Evolutionary conservation across 2,329 filamentous ascomycete genomes (phyloP).

Genomic region (Thelonectria olida): DNA sequence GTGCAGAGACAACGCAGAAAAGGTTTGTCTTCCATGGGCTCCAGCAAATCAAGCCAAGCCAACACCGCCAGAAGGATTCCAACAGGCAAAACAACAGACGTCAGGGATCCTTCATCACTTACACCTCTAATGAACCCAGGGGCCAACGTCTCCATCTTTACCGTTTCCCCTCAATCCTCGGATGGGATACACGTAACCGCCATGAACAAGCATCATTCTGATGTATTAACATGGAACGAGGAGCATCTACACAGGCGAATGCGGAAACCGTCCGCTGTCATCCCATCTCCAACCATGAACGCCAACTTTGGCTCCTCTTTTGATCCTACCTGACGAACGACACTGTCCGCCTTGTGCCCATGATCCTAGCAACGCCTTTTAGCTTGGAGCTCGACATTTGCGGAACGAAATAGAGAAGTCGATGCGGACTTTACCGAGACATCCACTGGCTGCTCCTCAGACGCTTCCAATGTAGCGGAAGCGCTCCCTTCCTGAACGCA

Average conservation of each 20-base stretch:
- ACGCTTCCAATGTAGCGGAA: too few relatives aligned
- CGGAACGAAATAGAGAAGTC: too few relatives aligned
- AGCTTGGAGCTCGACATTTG: too few relatives aligned
- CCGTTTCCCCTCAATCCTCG: constrained; percentile 2
- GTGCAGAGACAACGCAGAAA: too few relatives aligned
- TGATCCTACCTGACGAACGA: not conserved
- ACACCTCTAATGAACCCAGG: constrained; percentile 21
- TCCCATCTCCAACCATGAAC: constrained; percentile 17
- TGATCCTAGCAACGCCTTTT: not conserved
- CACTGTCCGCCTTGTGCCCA: not conserved
- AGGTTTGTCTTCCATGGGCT: not conserved
- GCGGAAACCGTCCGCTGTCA: constrained; percentile 30
- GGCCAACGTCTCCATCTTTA: constrained; percentile 12
- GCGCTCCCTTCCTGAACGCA: too few relatives aligned
- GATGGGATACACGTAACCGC: not conserved
- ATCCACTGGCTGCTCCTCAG: too few relatives aligned
- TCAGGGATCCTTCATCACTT: constrained; percentile 32
- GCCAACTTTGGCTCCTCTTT: not conserved
- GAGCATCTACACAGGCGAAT: constrained; percentile 6
- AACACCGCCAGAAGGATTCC: not conserved
- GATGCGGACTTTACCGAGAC: too few relatives aligned
- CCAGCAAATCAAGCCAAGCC: not conserved
- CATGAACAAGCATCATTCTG: not conserved
- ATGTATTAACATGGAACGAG: not conserved
- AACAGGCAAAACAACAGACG: constrained; percentile 4